phyloP scores from a whole-genome alignment of 2,329 filamentous ascomycete genomes.

The Epichloe typhina region DNA sequence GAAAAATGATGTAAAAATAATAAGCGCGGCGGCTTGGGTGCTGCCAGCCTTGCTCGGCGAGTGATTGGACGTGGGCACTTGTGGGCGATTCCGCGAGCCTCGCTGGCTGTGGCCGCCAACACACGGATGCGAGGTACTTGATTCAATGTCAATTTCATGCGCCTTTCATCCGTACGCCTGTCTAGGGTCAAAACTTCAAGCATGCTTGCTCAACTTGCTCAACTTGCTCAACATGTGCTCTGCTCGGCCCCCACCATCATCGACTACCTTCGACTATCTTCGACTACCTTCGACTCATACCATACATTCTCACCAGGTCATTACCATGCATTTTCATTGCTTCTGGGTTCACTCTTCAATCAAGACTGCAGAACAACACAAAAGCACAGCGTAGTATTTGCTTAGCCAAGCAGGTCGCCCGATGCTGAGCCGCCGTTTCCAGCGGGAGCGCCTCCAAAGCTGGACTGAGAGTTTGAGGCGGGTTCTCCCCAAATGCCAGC shows the following conservation, averaged over 20 bases:
- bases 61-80: background rate
- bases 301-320: too few species aligned
- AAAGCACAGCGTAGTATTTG: background rate
- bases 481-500: conserved; percentile 86
- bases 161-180: conserved; percentile 25
- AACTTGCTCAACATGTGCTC: background rate
- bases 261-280: background rate
- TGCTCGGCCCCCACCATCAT: background rate
- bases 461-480: conserved; percentile 26
- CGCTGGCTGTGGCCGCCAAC: too few species aligned
- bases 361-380: background rate
- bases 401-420: conserved; percentile 35
- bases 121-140: conserved; percentile 5
- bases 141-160: conserved; percentile 22
- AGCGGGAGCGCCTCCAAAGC: conserved; percentile 14
- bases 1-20: background rate
- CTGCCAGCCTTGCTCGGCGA: too few species aligned
- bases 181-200: conserved; percentile 23
- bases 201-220: conserved; percentile 9
- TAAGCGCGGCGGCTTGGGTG: background rate
- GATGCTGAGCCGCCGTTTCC: conserved; percentile 25
- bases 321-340: background rate
- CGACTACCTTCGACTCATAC: background rate
- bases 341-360: background rate
- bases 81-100: too few species aligned